A percentile compares a stretch with the other conserved stretches of the same genome.
These are phyloP conservation scores for Aspergillus hancockii DNA, from an alignment of 495 filamentous ascomycete genomes.

Conservation along the genomic window DNA sequence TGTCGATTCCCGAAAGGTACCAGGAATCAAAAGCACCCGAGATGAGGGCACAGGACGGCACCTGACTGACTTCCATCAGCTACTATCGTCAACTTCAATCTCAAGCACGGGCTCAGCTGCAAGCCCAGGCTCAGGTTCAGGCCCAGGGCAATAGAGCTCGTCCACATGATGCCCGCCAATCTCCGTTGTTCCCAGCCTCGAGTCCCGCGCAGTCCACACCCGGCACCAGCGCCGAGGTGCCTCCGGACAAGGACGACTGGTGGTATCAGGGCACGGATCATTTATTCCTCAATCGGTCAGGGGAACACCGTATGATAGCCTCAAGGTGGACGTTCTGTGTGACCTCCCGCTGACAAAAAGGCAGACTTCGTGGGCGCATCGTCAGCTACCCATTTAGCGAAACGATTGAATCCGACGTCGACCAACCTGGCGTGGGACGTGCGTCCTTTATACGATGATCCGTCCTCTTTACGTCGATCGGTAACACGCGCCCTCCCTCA, in stretches of 20 bases:
- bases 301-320: constrained; percentile 35
- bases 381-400: constrained; percentile 36
- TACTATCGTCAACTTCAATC: constrained; percentile 35
- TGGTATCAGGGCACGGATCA: constrained; percentile 43
- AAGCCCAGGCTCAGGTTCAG: constrained; percentile 12
- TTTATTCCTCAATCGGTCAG: constrained; percentile 35
- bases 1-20: constrained; percentile 38
- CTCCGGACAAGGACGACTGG: constrained; percentile 40
- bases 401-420: constrained; percentile 36
- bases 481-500: constrained; percentile 30
- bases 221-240: constrained; percentile 22
- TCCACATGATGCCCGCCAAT: constrained; percentile 8
- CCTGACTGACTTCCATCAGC: constrained; percentile 13
- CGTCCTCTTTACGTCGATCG: constrained; percentile 33
- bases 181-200: constrained; percentile 14
- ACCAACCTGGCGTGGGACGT: constrained; percentile 42
- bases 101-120: constrained; percentile 22
- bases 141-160: too few species aligned
- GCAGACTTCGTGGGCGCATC: constrained; percentile 39
- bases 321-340: background rate
- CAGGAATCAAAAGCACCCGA: background rate
- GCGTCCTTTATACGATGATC: constrained; percentile 40
- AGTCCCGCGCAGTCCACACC: constrained; percentile 12
- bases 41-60: background rate
- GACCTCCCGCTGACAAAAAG: constrained; percentile 1